A percentile compares a stretch with the other conserved stretches of the same genome.
Conservation (phyloP, 495 filamentous ascomycete genomes). For the Tuber calosporum region DNA sequence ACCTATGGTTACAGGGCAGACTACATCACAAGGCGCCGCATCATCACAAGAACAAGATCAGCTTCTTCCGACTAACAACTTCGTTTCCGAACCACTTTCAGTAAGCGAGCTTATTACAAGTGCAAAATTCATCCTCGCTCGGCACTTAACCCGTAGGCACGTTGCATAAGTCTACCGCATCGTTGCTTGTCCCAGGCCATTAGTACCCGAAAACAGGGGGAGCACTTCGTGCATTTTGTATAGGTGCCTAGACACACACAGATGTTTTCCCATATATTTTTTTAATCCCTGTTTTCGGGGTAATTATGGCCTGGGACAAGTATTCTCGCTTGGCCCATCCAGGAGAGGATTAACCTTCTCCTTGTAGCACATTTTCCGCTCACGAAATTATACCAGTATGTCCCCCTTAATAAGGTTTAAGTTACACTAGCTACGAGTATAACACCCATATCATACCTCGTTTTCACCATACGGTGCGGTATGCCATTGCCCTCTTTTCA, state of each 20-base stretch:
- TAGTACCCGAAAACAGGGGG: no score
- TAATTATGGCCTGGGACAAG: no score
- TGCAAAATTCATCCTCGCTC: not conserved
- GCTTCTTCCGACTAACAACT: not conserved
- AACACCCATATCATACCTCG: not conserved
- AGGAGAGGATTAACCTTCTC: not conserved
- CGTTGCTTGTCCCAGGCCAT: no score
- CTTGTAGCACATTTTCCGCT: not conserved
- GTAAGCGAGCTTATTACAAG: not conserved
- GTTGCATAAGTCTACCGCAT: not conserved
- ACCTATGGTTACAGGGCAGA: not conserved
- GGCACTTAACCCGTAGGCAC: not conserved
- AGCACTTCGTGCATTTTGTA: no score
- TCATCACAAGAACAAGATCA: not conserved
- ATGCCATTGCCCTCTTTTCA: not conserved
- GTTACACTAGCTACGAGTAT: not conserved
- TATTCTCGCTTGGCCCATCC: not conserved
- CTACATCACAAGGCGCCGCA: not conserved
- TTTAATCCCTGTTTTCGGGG: no score
- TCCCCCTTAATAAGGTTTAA: not conserved
- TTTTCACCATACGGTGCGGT: not conserved
- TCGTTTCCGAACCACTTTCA: not conserved
- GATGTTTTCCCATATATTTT: no score
- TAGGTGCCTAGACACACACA: no score
- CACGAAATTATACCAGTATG: not conserved